phyloP scores from a whole-genome alignment of 1,284 basidiomycete genomes.

The Anthracocystis setariae region DNA sequence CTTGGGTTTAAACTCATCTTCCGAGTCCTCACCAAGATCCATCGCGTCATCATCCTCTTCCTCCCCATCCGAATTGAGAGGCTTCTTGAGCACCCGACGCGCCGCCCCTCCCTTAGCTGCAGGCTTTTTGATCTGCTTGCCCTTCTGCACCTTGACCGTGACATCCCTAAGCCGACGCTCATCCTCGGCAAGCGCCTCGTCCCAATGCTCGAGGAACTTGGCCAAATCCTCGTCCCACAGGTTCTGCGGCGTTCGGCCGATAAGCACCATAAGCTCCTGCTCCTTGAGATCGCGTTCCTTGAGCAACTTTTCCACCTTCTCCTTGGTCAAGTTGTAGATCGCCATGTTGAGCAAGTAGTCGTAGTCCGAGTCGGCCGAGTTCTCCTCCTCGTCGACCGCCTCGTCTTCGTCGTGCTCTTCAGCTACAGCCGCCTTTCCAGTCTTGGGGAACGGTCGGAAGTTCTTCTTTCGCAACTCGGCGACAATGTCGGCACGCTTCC shows the following conservation, averaged over 20 bases:
- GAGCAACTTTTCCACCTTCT: constrained; percentile 89
- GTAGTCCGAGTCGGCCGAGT: constrained; percentile 77
- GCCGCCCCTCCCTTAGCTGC: constrained; percentile 69
- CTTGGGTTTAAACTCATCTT: constrained; percentile 53
- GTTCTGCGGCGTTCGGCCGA: constrained; percentile 81
- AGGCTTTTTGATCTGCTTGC: constrained; percentile 77
- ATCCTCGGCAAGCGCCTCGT: constrained; percentile 71
- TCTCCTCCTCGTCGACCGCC: constrained; percentile 73
- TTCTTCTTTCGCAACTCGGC: constrained; percentile 80
- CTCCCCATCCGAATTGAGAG: constrained; percentile 71
- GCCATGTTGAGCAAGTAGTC: constrained; percentile 96
- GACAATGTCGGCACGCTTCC: constrained; percentile 88
- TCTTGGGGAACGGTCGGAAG: constrained; percentile 87
- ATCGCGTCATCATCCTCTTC: constrained; percentile 46
- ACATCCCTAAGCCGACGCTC: constrained; percentile 75
- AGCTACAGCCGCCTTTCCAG: constrained; percentile 76
- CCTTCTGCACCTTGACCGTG: constrained; percentile 70
- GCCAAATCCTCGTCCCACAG: constrained; percentile 94
- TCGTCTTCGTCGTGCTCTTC: constrained; percentile 72
- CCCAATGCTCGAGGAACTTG: constrained; percentile 83
- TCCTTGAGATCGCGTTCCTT: constrained; percentile 86
- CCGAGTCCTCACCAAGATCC: constrained; percentile 46
- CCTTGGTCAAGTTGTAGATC: constrained; percentile 91
- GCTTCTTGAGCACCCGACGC: constrained; percentile 71
- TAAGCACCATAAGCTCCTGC: constrained; percentile 79